These are phyloP conservation scores for Incumbomyces delicatus DNA, from an alignment of 2,329 filamentous ascomycete species.

Conservation along the genomic window DNA sequence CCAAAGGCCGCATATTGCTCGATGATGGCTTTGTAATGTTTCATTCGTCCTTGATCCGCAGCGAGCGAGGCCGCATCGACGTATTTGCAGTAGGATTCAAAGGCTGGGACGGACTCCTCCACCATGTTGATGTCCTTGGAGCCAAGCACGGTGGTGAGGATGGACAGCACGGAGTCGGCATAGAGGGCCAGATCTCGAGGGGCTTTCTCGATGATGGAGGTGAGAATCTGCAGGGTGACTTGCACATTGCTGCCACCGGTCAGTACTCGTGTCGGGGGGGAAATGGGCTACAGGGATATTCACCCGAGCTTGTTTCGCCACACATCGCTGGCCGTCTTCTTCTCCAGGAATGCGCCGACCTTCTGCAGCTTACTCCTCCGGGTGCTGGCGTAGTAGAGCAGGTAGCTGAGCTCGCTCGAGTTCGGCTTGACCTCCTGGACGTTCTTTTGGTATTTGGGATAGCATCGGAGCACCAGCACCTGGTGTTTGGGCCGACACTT, in stretches of 20 bases:
- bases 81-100: conserved; percentile 78
- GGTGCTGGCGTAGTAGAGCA: conserved; percentile 93
- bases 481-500: conserved; percentile 85
- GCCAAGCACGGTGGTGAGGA: conserved; percentile 71
- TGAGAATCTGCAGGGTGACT: conserved; percentile 86
- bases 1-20: conserved; percentile 70
- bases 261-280: conserved; percentile 3
- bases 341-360: conserved; percentile 88
- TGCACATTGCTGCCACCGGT: conserved; percentile 64
- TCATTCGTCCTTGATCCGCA: conserved; percentile 73
- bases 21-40: conserved; percentile 74
- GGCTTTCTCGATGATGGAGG: conserved; percentile 84
- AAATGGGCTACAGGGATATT: conserved; percentile 21
- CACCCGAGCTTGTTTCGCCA: conserved; percentile 82
- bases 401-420: conserved; percentile 89
- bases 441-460: conserved; percentile 83
- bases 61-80: conserved; percentile 79
- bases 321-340: conserved; percentile 84
- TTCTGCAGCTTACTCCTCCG: conserved; percentile 93
- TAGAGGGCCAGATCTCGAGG: conserved; percentile 85
- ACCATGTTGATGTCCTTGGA: conserved; percentile 87
- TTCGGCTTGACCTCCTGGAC: conserved; percentile 91
- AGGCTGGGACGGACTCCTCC: conserved; percentile 77
- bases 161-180: conserved; percentile 71
- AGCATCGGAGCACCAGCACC: conserved; percentile 91